Evolutionary conservation across 2,329 filamentous ascomycete species (phyloP).

Genomic region (Purpureocillium takamizusanense): DNA sequence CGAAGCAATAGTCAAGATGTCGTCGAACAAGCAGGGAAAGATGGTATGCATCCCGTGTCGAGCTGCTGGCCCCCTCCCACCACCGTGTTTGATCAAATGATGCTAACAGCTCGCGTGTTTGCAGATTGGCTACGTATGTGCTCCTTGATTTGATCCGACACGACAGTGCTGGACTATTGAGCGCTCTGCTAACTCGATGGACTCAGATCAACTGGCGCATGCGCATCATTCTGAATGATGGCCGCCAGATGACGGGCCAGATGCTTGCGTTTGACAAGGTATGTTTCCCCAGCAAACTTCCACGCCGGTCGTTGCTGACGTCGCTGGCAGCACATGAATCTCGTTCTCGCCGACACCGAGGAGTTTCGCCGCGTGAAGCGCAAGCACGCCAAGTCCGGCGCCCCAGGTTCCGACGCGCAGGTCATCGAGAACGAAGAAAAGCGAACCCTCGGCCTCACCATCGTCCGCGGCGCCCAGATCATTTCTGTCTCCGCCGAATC

Average conservation of each 20-base stretch:
- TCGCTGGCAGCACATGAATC: constrained; percentile 79
- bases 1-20: constrained; percentile 21
- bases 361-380: constrained; percentile 90
- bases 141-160: constrained; percentile 12
- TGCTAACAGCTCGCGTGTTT: constrained; percentile 46
- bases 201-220: constrained; percentile 96
- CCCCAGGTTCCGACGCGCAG: constrained; percentile 49
- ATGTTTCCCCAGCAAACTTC: constrained; percentile 10
- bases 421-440: constrained; percentile 90
- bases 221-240: constrained; percentile 91
- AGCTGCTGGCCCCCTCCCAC: constrained; percentile 19
- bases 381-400: constrained; percentile 64
- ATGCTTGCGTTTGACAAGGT: constrained; percentile 99
- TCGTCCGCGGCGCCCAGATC: constrained; percentile 89
- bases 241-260: constrained; percentile 91
- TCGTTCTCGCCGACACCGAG: constrained; percentile 96
- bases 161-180: background rate
- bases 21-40: constrained; percentile 83
- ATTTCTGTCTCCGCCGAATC: constrained; percentile 94
- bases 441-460: constrained; percentile 89
- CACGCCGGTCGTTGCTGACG: constrained; percentile 6
- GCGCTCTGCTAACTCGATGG: constrained; percentile 2
- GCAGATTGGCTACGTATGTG: constrained; percentile 64
- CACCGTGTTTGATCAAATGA: constrained; percentile 36
- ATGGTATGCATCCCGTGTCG: constrained; percentile 63